phyloP scores from a whole-genome alignment of 306 rosid species.

The Urtica urens region DNA sequence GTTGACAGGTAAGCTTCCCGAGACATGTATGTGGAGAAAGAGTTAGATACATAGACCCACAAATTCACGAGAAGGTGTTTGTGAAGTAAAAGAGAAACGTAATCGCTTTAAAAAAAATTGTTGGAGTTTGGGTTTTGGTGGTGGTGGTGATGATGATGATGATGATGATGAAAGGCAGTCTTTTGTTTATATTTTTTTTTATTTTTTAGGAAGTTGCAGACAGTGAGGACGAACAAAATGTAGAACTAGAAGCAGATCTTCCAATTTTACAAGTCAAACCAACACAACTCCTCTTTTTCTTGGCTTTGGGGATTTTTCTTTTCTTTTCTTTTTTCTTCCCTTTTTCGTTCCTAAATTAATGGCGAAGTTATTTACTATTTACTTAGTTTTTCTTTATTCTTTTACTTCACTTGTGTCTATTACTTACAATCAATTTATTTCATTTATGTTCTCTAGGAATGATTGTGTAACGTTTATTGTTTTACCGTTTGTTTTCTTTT shows the following conservation, averaged over 20 bases:
- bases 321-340: background rate
- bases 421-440: no score
- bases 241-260: slow-evolving; percentile 37
- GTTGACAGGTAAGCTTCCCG: slow-evolving; percentile 8
- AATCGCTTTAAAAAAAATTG: slow-evolving; percentile 5
- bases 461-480: no score
- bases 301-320: no score
- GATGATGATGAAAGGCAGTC: slow-evolving; percentile 23
- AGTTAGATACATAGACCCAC: background rate
- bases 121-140: slow-evolving; percentile 18
- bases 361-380: background rate
- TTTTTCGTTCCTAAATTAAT: slow-evolving; percentile 1
- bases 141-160: no score
- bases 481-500: no score
- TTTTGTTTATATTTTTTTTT: slow-evolving; percentile 20
- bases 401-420: no score
- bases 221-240: slow-evolving; percentile 37
- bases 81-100: slow-evolving; percentile 1
- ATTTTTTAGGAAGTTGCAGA: slow-evolving; percentile 15
- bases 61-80: background rate
- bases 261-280: slow-evolving; percentile 36
- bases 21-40: background rate
- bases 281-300: slow-evolving; percentile 13
- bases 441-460: no score
- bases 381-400: background rate